Conservation (phyloP, 1,284 basidiomycete species). For the Apiotrichum gracile region DNA sequence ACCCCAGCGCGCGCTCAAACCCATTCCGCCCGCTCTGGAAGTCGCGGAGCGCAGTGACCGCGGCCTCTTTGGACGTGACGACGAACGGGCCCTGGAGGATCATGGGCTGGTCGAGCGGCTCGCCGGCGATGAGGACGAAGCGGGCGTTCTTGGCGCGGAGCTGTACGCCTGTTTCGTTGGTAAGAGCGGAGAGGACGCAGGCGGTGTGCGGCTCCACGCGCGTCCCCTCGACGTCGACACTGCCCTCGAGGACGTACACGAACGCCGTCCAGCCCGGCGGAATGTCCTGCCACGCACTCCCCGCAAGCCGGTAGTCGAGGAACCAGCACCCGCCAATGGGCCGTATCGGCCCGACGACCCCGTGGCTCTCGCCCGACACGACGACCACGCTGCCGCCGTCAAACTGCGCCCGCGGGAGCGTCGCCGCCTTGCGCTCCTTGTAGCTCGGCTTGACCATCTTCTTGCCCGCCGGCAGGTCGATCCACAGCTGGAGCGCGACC, state of each 20-base stretch:
- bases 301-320: slow-evolving; percentile 71
- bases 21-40: slow-evolving; percentile 75
- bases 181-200: slow-evolving; percentile 51
- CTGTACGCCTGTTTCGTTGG: slow-evolving; percentile 35
- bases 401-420: not conserved
- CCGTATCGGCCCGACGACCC: slow-evolving; percentile 48
- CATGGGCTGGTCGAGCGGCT: slow-evolving; percentile 82
- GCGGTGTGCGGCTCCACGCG: slow-evolving; percentile 63
- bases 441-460: slow-evolving; percentile 66
- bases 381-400: slow-evolving; percentile 61
- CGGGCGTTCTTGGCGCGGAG: slow-evolving; percentile 45
- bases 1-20: slow-evolving; percentile 81
- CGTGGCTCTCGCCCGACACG: slow-evolving; percentile 81
- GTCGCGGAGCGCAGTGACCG: slow-evolving; percentile 74
- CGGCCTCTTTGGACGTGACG: slow-evolving; percentile 72
- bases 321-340: slow-evolving; percentile 82
- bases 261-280: slow-evolving; percentile 79
- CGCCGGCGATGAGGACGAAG: slow-evolving; percentile 71
- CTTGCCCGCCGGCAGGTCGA: slow-evolving; percentile 78
- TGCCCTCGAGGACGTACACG: slow-evolving; percentile 64
- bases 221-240: slow-evolving; percentile 51
- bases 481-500: slow-evolving; percentile 81
- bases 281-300: slow-evolving; percentile 73
- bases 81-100: slow-evolving; percentile 60
- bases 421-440: slow-evolving; percentile 17